Conservation (phyloP, 495 filamentous ascomycete species). For the Tuber borchii region DNA sequence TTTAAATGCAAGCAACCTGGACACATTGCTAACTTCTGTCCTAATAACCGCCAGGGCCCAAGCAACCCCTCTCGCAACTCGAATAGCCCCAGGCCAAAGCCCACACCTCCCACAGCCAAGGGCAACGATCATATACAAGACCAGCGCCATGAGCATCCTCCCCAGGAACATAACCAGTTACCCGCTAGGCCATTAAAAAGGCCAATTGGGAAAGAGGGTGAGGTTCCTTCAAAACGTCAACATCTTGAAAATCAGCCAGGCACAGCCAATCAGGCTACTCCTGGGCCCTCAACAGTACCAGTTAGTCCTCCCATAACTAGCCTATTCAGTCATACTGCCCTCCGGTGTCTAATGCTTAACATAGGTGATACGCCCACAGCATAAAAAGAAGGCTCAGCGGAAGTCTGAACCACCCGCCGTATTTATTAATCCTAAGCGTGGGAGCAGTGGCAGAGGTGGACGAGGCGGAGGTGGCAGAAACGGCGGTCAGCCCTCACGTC, state of each 20-base stretch:
- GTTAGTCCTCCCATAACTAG: not conserved
- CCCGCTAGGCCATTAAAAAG: not conserved
- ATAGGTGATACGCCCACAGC: not conserved
- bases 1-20: not conserved
- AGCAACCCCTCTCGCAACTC: not conserved
- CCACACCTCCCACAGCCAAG: not conserved
- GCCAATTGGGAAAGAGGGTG: not conserved
- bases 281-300: not conserved
- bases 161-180: not conserved
- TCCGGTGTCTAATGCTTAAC: slow-evolving; percentile 2
- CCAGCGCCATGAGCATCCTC: not conserved
- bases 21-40: slow-evolving; percentile 5
- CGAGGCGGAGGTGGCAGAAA: not conserved
- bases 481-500: not conserved
- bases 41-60: slow-evolving; percentile 1
- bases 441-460: not conserved
- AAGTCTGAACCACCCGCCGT: slow-evolving; percentile 11
- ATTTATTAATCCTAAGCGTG: slow-evolving; percentile 20
- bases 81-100: slow-evolving; percentile 3
- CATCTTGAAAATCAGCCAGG: slow-evolving; percentile 3
- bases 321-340: not conserved
- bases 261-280: slow-evolving; percentile 3
- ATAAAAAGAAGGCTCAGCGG: slow-evolving; percentile 13
- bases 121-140: not conserved
- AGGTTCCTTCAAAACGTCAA: not conserved